These are phyloP conservation scores for Rubroboletus pulcherrimus DNA, from an alignment of 768 basidiomycete species.

Conservation along the genomic window DNA sequence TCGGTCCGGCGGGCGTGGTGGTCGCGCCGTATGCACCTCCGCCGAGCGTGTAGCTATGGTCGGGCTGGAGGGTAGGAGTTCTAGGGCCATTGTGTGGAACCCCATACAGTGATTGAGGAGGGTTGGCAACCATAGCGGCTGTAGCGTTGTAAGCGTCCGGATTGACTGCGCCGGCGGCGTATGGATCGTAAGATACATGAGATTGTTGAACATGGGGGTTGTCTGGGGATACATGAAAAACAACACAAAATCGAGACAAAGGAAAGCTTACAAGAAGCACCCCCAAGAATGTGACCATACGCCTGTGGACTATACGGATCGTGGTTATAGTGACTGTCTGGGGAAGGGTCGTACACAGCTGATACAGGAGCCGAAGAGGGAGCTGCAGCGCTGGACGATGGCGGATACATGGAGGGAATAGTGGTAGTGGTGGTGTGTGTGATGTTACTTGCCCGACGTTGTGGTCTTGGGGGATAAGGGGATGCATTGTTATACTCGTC, in stretches of 20 bases:
- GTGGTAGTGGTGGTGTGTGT: slow-evolving; percentile 39
- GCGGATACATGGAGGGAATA: slow-evolving; percentile 37
- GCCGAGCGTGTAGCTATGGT: slow-evolving; percentile 55
- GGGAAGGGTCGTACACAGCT: slow-evolving; percentile 20
- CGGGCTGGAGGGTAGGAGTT: slow-evolving; percentile 28
- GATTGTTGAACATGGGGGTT: slow-evolving; percentile 51
- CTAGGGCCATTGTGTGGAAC: slow-evolving; percentile 12
- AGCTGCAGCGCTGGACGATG: slow-evolving; percentile 27
- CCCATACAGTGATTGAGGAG: slow-evolving; percentile 16
- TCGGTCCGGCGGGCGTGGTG: slow-evolving; percentile 40
- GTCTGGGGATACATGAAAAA: slow-evolving; percentile 37
- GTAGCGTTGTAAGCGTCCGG: slow-evolving; percentile 40
- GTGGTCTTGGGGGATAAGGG: slow-evolving; percentile 44
- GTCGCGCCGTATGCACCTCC: slow-evolving; percentile 54
- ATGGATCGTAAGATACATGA: slow-evolving; percentile 51
- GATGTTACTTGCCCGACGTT: slow-evolving; percentile 37
- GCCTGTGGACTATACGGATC: slow-evolving; percentile 29
- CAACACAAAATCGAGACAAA: neutral
- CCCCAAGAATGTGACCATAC: slow-evolving; percentile 55
- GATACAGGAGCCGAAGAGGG: slow-evolving; percentile 4
- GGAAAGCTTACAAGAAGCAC: slow-evolving; percentile 48
- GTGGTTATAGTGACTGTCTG: slow-evolving; percentile 20
- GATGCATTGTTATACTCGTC: slow-evolving; percentile 66
- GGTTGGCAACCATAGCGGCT: slow-evolving; percentile 11
- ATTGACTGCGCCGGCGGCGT: slow-evolving; percentile 37